Percentiles rank a stretch among this genome's conserved stretches.
Conservation (phyloP, 2,329 filamentous ascomycete species). For the Chaetomium strumarium region DNA sequence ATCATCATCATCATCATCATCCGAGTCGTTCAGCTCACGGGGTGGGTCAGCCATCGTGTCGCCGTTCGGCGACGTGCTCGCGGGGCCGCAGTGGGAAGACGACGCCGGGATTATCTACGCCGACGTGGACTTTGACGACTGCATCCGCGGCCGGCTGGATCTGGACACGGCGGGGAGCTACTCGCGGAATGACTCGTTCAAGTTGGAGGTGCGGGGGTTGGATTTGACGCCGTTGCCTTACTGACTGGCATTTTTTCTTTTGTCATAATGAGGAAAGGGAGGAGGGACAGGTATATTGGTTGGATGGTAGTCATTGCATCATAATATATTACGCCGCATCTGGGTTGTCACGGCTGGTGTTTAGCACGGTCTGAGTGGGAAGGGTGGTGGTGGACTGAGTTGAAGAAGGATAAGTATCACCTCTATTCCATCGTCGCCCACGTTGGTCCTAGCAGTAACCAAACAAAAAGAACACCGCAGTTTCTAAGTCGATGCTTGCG, state of each 20-base stretch:
- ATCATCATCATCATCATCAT: too few relatives aligned
- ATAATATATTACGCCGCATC: not conserved
- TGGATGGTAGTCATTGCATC: not conserved
- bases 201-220: constrained; percentile 52
- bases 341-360: too few relatives aligned
- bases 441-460: not conserved
- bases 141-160: constrained; percentile 73
- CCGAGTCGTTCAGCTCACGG: constrained; percentile 53
- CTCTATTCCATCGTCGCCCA: too few relatives aligned
- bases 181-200: constrained; percentile 62
- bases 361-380: too few relatives aligned
- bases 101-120: constrained; percentile 58
- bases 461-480: not conserved
- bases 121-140: constrained; percentile 84
- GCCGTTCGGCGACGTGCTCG: constrained; percentile 72
- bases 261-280: not conserved
- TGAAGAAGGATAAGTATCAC: too few relatives aligned
- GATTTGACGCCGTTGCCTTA: constrained; percentile 54
- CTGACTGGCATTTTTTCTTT: not conserved
- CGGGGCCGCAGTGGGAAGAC: constrained; percentile 80
- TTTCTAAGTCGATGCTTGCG: not conserved
- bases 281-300: not conserved
- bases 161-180: constrained; percentile 82
- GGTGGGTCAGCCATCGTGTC: constrained; percentile 80
- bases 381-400: too few relatives aligned